Base-by-base conservation (phyloP, 805 yeast genomes). In the Barnettozyma populi region DNA sequence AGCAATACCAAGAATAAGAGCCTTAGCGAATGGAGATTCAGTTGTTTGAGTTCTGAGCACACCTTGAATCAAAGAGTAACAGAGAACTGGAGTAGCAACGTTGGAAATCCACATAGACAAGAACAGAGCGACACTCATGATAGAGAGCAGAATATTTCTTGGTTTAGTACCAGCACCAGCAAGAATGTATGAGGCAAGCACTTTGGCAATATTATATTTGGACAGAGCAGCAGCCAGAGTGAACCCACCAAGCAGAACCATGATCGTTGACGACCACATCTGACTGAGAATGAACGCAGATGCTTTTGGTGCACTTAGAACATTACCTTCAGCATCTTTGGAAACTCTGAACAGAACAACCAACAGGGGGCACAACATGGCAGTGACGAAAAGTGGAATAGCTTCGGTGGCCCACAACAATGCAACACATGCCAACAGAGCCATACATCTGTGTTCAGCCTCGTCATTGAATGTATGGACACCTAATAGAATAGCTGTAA, bases 391-490 rank as follows among this genome's bases (percentile, higher is more conserved):
- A 42, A 92, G 71, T 8, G 98, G 98, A 52, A 92, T 79, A 0
- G 96, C 85, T 62, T 92, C 99, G 10, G 96, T 85, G 1, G 98
- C 97, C 98, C 98, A 92, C 41, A 89, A 69, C 40, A 92, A 65
- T 0, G 97, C 71, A 64, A 71, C 61, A 52, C 84, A 78, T 10
- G 75, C 84, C 38, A 82, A 76, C 23, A 82, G 69, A 6, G 87
- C 86, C 72, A 83, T 74, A 63, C 85, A 79, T 57, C 84, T 75
- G 56, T 74, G 76, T 60, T 83, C 80, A 5, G 76, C 79, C 35
- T 68, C 68, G 58, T 82, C 86, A 51, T 80, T 75, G 51, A 83
- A 75, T 0, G 88, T 82, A 52, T 79, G 74, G 36, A 82, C 79
- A 47, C 76, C 75, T 45, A 82, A 61, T 32, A 83, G 65, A 11